A percentile compares a stretch with the other conserved stretches of the same genome.
Conservation (phyloP, 2,329 filamentous ascomycete species). For the Didymella sp. region DNA sequence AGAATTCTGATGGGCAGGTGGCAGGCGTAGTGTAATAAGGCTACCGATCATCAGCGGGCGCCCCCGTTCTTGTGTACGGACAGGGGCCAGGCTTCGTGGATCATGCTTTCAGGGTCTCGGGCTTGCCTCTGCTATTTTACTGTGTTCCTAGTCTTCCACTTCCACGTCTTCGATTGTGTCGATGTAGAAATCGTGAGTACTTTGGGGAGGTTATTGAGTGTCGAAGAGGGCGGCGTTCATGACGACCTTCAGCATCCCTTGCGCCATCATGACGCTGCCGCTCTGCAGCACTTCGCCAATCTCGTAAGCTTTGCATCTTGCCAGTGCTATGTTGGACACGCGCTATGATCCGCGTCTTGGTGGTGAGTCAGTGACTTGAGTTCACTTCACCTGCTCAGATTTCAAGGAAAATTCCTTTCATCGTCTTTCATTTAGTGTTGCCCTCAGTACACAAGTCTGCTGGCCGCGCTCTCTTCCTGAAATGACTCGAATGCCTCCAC, state of each 20-base stretch:
- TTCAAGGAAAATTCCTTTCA: neutral
- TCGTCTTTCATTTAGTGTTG: neutral
- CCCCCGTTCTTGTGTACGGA: conserved; percentile 20
- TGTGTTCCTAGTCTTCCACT: neutral
- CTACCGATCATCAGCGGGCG: conserved; percentile 23
- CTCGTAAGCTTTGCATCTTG: conserved; percentile 15
- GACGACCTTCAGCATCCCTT: neutral
- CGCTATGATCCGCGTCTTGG: conserved; percentile 15
- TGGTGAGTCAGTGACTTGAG: conserved; percentile 9
- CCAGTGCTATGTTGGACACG: conserved; percentile 29
- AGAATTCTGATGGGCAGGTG: conserved; percentile 15
- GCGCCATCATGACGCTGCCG: conserved; percentile 7
- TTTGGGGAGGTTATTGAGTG: neutral
- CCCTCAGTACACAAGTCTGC: neutral
- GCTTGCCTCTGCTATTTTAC: conserved; percentile 19
- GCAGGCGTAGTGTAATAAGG: conserved; percentile 14
- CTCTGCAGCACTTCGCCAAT: conserved; percentile 15
- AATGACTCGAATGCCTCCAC: neutral
- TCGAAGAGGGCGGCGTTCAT: neutral
- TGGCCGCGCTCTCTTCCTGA: neutral
- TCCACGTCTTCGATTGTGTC: neutral
- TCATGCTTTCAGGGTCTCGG: conserved; percentile 23
- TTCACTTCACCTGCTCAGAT: neutral
- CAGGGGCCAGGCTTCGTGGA: conserved; percentile 13
- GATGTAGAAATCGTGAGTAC: neutral